These are phyloP conservation scores for Blastobotrys proliferans DNA, from an alignment of 1,139 yeast species.

Conservation along the genomic window DNA sequence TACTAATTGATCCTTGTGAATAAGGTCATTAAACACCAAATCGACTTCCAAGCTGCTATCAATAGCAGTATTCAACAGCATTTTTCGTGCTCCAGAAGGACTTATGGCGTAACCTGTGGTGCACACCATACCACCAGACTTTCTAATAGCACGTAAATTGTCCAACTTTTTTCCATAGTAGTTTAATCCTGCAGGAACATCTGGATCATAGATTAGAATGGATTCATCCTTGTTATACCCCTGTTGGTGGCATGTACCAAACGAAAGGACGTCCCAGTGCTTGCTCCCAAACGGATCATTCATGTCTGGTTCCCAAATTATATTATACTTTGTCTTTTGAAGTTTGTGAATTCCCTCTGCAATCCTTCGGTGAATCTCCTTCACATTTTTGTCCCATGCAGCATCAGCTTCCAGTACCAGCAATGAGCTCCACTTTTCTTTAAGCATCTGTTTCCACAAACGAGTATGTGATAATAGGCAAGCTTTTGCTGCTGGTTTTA, in stretches of 20 bases:
- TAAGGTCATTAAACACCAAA: not conserved
- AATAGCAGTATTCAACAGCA: not conserved
- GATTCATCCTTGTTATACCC: not conserved
- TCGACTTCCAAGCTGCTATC: not conserved
- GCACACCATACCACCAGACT: not conserved
- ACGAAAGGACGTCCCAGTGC: not conserved
- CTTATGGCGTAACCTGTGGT: not conserved
- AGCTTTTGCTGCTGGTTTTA: not conserved
- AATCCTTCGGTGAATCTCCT: conserved; percentile 12
- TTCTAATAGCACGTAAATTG: not conserved
- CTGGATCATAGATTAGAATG: not conserved
- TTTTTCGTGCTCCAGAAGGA: not conserved
- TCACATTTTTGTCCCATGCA: conserved; percentile 16
- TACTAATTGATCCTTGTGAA: not conserved
- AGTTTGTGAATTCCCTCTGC: conserved; percentile 16
- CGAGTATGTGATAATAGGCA: not conserved
- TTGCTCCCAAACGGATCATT: not conserved
- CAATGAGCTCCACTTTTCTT: not conserved
- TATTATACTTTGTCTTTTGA: not conserved
- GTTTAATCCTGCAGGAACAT: not conserved
- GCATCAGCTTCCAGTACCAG: conserved; percentile 20
- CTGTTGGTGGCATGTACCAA: not conserved
- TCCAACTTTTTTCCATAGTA: not conserved
- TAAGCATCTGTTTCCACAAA: not conserved
- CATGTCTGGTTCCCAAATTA: not conserved